phyloP scores from a whole-genome alignment of 75 land plant genomes.

The Picea glauca region DNA sequence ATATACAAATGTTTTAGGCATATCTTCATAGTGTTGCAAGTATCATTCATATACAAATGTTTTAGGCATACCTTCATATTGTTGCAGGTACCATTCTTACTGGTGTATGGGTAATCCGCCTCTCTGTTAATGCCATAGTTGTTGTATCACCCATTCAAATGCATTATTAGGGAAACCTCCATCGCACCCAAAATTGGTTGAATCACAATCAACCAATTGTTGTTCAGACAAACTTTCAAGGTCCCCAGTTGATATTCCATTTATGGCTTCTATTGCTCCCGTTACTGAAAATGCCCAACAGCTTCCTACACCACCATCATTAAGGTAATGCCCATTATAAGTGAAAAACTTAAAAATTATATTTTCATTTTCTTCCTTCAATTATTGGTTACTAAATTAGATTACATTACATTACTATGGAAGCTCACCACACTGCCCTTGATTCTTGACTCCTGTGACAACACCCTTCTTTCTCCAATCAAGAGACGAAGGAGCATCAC shows the following conservation, averaged over 20 bases:
- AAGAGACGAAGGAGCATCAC: conserved; percentile 26
- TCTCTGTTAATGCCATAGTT: conserved; percentile 62
- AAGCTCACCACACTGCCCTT: conserved; percentile 42
- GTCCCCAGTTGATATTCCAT: conserved; percentile 49
- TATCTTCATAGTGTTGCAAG: conserved; percentile 34
- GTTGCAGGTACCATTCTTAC: conserved; percentile 15
- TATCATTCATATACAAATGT: no score
- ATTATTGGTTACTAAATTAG: no score
- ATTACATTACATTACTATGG: no score
- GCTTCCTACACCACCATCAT: conserved; percentile 36
- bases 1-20: no score
- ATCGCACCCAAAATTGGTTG: conserved; percentile 49
- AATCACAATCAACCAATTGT: conserved; percentile 60
- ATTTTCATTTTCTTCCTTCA: no score
- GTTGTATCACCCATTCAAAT: conserved; percentile 51
- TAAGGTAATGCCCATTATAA: conserved; percentile 23
- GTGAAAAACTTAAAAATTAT: neutral
- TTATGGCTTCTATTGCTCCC: conserved; percentile 63
- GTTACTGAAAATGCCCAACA: conserved; percentile 73
- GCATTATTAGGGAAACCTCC: conserved; percentile 70
- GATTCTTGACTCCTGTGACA: conserved; percentile 42
- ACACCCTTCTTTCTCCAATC: conserved; percentile 54
- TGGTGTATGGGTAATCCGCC: conserved; percentile 51
- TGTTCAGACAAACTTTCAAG: conserved; percentile 64
- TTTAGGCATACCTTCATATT: no score